Evolutionary conservation across 163 green algal species (phyloP).

Genomic region (Chlamydomonas reinhardtii): DNA sequence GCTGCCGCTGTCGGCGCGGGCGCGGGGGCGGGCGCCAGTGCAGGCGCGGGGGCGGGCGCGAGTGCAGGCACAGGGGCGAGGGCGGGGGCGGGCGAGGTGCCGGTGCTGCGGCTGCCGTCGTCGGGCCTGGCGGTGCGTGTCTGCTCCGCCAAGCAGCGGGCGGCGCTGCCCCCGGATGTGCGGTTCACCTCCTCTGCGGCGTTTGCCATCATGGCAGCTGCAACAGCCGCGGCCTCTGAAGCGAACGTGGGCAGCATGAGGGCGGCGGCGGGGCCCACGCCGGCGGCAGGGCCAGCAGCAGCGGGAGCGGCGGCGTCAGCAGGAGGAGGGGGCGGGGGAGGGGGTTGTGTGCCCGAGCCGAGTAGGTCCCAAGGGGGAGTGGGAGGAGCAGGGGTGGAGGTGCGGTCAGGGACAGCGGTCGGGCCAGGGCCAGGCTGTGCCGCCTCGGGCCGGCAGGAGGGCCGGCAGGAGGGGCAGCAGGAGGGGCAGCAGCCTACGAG

Average conservation of each 20-base stretch:
- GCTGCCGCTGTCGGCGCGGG: too few relatives aligned
- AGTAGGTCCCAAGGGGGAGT: too few relatives aligned
- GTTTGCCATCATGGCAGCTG: conserved; percentile 26
- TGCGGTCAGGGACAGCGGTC: too few relatives aligned
- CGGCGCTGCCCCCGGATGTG: conserved; percentile 12
- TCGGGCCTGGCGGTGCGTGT: neutral
- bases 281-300: neutral
- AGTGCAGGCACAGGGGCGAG: too few relatives aligned
- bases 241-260: neutral
- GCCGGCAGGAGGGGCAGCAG: neutral
- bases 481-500: neutral
- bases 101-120: neutral
- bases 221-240: neutral
- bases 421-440: too few relatives aligned
- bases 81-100: neutral
- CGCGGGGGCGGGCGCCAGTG: too few relatives aligned
- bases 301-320: neutral
- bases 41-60: too few relatives aligned
- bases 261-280: neutral
- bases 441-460: neutral
- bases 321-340: too few relatives aligned
- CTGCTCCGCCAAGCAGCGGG: conserved; percentile 23
- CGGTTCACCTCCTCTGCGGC: neutral
- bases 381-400: too few relatives aligned
- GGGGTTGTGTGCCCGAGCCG: too few relatives aligned